Evolutionary conservation across 495 filamentous ascomycete species (phyloP).

Genomic region (Podospora pseudocomata): DNA sequence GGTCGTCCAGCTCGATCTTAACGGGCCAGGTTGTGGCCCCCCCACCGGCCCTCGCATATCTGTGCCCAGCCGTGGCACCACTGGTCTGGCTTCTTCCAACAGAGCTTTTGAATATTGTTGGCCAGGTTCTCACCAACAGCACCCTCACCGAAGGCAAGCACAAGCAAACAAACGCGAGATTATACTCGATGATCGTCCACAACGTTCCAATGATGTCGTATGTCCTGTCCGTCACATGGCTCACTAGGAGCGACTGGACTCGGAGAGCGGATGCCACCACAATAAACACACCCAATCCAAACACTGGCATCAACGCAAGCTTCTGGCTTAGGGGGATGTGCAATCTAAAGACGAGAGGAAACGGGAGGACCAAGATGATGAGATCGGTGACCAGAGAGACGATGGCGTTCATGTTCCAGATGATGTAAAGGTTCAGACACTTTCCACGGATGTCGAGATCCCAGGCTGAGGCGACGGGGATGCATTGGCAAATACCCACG

Average conservation of each 20-base stretch:
- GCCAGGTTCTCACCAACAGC: slow-evolving; percentile 23
- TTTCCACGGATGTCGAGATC: slow-evolving; percentile 6
- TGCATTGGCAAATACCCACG: slow-evolving; percentile 27
- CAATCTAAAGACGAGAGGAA: slow-evolving; percentile 26
- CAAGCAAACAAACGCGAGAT: slow-evolving; percentile 30
- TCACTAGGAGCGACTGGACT: slow-evolving; percentile 13
- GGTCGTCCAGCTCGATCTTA: neutral
- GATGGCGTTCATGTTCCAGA: slow-evolving; percentile 30
- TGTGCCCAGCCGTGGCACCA: slow-evolving; percentile 5
- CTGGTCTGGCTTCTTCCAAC: neutral
- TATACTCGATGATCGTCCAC: slow-evolving; percentile 32
- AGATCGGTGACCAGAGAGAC: slow-evolving; percentile 28
- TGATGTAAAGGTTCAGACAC: slow-evolving; percentile 31
- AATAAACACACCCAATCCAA: slow-evolving; percentile 29
- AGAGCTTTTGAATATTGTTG: slow-evolving; percentile 6
- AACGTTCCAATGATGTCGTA: slow-evolving; percentile 18
- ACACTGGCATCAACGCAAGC: slow-evolving; percentile 27
- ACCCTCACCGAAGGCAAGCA: slow-evolving; percentile 30
- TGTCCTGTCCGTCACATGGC: slow-evolving; percentile 12
- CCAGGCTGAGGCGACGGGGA: slow-evolving; percentile 28
- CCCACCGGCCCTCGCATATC: neutral
- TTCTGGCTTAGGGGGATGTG: slow-evolving; percentile 25
- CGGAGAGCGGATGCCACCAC: slow-evolving; percentile 26
- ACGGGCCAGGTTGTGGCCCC: neutral
- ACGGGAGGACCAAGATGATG: slow-evolving; percentile 24